Base-by-base conservation (phyloP, 2,329 filamentous ascomycete genomes). In the Chaetomiaceae sp. region DNA sequence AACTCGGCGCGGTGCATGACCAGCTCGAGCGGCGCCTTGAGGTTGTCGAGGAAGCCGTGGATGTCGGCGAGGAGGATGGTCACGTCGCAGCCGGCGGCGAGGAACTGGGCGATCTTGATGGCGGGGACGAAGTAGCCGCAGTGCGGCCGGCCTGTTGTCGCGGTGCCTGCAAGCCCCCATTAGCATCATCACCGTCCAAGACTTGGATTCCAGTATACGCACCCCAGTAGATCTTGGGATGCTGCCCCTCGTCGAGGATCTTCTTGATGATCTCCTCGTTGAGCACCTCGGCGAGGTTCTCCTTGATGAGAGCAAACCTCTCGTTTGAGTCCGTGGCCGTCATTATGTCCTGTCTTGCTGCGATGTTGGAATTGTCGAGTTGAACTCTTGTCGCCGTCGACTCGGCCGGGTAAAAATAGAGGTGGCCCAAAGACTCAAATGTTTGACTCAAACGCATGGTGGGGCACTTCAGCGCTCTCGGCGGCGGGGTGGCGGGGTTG, bases 61-160 rank as follows among this genome's bases (percentile, higher is more conserved):
- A 88, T 80, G 60, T 89, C 83, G 69, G 83, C 85, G 55, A 94
- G 82, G 33, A 95, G 82, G 55, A 95, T 80, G 52, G 83, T 88
- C 55, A 95, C 83, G 55, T 91, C 82, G 74, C 90, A 96, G 34
- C 87, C 91, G 27, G 92, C 91, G 33, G 83, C 80, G 31, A 96
- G 82, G 65, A 95, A 84, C 69, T 96, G 87, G 36, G 90, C 91
- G 58, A 96, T 87, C 72, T 96, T 96, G 67, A 95, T 82, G 63
- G 88, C 86, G 6, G 91, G 86, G 9, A 94, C 87, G 58, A 95
- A 89, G 78, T 96, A 96, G 62, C 89, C 91, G 68, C 84, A 88
- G 71, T 96, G 91, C 51, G 91, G 91, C 56, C 85, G 80, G n/a
- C 90, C 90, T 43, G 90, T 95, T 15, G 89, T 90, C 17, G 89